Evolutionary conservation across 2,329 filamentous ascomycete species (phyloP).

Genomic region (Ophiocordyceps camponoti-rufipedis): DNA sequence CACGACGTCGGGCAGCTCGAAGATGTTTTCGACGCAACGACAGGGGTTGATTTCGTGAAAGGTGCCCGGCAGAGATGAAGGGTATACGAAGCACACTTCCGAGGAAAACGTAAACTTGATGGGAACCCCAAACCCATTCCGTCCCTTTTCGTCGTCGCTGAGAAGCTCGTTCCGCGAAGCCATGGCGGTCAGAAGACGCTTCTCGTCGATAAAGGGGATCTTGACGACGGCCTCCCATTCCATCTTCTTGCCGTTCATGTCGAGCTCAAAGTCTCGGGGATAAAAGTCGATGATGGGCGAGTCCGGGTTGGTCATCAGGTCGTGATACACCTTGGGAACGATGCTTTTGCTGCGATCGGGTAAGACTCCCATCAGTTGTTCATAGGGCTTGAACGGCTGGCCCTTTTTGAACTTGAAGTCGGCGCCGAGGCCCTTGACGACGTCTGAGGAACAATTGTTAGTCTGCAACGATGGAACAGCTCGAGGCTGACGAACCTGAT

Average conservation of each 20-base stretch:
- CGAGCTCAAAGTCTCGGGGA: constrained; percentile 85
- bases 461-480: not conserved
- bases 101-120: constrained; percentile 81
- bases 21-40: constrained; percentile 88
- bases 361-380: constrained; percentile 95
- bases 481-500: constrained; percentile 34
- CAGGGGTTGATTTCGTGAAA: constrained; percentile 82
- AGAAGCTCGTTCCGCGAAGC: constrained; percentile 62
- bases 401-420: constrained; percentile 86
- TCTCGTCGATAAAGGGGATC: constrained; percentile 95
- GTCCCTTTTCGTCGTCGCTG: constrained; percentile 56
- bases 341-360: constrained; percentile 96
- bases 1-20: constrained; percentile 82
- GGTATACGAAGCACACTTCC: constrained; percentile 64
- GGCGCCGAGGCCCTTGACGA: constrained; percentile 70
- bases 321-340: constrained; percentile 72
- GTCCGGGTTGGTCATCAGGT: constrained; percentile 75
- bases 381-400: constrained; percentile 84
- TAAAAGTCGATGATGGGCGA: constrained; percentile 98
- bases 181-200: constrained; percentile 71
- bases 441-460: constrained; percentile 34
- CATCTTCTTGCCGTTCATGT: constrained; percentile 99
- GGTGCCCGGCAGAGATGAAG: constrained; percentile 70
- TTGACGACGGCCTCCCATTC: constrained; percentile 99
- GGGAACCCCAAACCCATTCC: constrained; percentile 83